Percentiles rank a stretch among this genome's conserved stretches.
Conservation (phyloP, 2,329 filamentous ascomycete genomes). For the Metarhizium brunneum region DNA sequence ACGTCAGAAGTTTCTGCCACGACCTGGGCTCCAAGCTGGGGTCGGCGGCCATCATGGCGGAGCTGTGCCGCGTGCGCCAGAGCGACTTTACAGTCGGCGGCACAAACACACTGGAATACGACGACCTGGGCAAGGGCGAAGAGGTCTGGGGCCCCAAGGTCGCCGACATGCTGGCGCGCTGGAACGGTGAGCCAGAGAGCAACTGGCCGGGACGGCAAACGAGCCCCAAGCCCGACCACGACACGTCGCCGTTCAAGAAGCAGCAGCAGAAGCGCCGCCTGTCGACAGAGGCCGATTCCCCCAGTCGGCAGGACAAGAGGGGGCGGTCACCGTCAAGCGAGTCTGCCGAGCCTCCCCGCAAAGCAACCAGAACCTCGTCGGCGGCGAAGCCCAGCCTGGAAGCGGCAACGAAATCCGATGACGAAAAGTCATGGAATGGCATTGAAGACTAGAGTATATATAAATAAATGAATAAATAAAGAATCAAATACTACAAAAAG, state of each 20-base stretch:
- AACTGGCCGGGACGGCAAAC: slow-evolving; percentile 13
- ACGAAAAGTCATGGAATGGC: slow-evolving; percentile 33
- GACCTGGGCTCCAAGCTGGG: slow-evolving; percentile 77
- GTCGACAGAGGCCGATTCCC: neutral
- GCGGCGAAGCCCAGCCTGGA: neutral
- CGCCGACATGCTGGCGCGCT: slow-evolving; percentile 32
- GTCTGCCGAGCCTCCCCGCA: slow-evolving; percentile 17
- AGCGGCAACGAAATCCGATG: slow-evolving; percentile 18
- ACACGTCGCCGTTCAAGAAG: slow-evolving; percentile 10
- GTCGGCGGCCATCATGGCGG: slow-evolving; percentile 79
- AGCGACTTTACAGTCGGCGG: slow-evolving; percentile 66
- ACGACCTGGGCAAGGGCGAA: slow-evolving; percentile 67
- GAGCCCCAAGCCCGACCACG: slow-evolving; percentile 6
- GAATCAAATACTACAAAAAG: neutral
- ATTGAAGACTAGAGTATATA: slow-evolving; percentile 24
- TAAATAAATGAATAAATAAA: neutral
- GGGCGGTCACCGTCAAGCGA: slow-evolving; percentile 18
- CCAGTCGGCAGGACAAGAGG: slow-evolving; percentile 18
- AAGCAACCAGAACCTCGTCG: slow-evolving; percentile 11
- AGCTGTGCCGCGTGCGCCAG: slow-evolving; percentile 72
- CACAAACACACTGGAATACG: slow-evolving; percentile 67
- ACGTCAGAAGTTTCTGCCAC: slow-evolving; percentile 88
- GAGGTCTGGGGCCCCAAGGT: slow-evolving; percentile 76
- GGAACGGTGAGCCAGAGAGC: slow-evolving; percentile 26
- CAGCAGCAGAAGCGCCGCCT: slow-evolving; percentile 7